Evolutionary conservation across 2,329 filamentous ascomycete genomes (phyloP).

Genomic region (Neobulgaria alba): DNA sequence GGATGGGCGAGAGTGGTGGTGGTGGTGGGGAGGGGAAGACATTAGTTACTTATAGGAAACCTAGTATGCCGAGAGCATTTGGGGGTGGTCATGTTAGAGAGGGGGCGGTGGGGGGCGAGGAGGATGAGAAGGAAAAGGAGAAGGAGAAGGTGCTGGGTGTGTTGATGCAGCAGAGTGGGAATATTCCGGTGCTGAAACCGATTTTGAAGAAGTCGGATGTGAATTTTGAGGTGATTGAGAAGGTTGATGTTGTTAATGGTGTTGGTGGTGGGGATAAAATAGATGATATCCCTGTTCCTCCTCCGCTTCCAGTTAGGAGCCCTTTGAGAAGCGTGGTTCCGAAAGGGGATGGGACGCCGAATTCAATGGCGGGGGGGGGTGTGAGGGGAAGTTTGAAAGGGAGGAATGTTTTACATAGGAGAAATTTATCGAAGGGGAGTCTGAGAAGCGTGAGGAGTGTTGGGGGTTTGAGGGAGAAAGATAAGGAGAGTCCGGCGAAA

Average conservation of each 20-base stretch:
- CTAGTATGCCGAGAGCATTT: slow-evolving; percentile 20
- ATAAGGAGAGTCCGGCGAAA: not conserved
- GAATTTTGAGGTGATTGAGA: slow-evolving; percentile 16
- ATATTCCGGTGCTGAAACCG: slow-evolving; percentile 17
- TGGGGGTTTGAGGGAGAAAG: not conserved
- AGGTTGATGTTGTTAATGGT: not conserved
- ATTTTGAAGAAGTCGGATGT: slow-evolving; percentile 21
- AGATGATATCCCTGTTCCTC: slow-evolving; percentile 7
- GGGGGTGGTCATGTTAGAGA: slow-evolving; percentile 20
- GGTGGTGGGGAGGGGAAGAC: slow-evolving; percentile 7
- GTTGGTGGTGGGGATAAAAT: not conserved
- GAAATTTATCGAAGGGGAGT: slow-evolving; percentile 18
- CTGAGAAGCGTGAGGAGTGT: slow-evolving; percentile 3
- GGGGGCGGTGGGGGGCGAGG: slow-evolving; percentile 23
- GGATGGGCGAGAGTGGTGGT: no score
- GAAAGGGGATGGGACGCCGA: slow-evolving; percentile 14
- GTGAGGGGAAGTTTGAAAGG: slow-evolving; percentile 10
- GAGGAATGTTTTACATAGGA: slow-evolving; percentile 20
- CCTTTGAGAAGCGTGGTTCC: slow-evolving; percentile 13
- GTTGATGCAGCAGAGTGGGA: slow-evolving; percentile 14
- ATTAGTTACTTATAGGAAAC: slow-evolving; percentile 23
- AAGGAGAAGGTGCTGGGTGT: slow-evolving; percentile 36
- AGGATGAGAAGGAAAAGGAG: slow-evolving; percentile 39
- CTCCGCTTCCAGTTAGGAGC: slow-evolving; percentile 16
- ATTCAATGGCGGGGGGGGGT: slow-evolving; percentile 6